These are phyloP conservation scores for Chimonanthus salicifolius DNA, from an alignment of 164 flowering plant genomes.

Conservation along the genomic window DNA sequence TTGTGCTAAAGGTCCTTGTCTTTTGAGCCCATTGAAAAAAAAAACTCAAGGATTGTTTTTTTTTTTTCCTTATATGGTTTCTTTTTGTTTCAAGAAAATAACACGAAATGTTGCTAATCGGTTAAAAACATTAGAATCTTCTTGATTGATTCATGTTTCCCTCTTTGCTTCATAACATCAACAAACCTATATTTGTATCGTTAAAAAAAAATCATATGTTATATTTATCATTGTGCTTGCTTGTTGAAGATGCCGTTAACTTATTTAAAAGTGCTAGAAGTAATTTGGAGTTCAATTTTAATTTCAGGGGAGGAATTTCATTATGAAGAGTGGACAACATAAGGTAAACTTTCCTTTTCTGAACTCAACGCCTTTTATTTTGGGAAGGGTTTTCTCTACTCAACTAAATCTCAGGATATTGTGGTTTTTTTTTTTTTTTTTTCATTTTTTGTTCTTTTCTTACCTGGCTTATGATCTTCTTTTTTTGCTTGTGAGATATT, in stretches of 20 bases:
- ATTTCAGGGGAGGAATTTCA: slow-evolving; percentile 57
- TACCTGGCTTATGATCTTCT: not conserved
- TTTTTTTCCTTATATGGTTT: not conserved
- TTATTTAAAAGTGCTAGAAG: not conserved
- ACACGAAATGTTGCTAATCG: not conserved
- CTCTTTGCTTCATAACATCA: not conserved
- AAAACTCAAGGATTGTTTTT: not conserved
- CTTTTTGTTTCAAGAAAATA: no score
- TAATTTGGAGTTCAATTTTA: slow-evolving; percentile 6
- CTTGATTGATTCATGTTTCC: not conserved
- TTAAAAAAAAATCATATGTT: not conserved
- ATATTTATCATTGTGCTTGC: no score
- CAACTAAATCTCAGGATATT: not conserved
- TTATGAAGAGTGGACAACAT: slow-evolving; percentile 56
- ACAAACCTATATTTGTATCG: not conserved
- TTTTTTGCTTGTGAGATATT: not conserved
- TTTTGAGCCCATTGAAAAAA: no score
- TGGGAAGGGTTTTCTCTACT: not conserved
- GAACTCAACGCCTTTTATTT: no score
- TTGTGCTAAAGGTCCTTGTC: no score
- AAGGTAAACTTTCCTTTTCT: slow-evolving; percentile 40
- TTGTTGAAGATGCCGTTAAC: not conserved
- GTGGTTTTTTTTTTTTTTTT: not conserved
- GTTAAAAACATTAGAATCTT: not conserved
- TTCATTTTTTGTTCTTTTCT: not conserved